Evolutionary conservation across 2,329 filamentous ascomycete species (phyloP).

Genomic region (Bipolaris gigantea): DNA sequence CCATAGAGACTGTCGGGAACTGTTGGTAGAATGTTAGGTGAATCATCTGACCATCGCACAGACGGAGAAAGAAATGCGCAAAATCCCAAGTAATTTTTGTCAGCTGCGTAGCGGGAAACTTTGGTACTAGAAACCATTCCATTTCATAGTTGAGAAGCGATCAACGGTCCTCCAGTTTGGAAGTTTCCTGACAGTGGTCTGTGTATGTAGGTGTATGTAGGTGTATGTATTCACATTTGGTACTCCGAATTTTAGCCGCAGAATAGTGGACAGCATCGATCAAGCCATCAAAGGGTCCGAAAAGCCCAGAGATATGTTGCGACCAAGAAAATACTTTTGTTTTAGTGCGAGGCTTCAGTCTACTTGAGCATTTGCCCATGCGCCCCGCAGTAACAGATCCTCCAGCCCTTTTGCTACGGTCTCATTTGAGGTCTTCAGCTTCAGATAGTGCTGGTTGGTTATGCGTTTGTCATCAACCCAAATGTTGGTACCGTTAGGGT

Average conservation of each 20-base stretch:
- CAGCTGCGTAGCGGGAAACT: neutral
- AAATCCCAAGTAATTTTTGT: neutral
- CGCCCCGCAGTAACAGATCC: neutral
- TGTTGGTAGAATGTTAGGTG: neutral
- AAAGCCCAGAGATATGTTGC: neutral
- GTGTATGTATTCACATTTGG: too few relatives aligned
- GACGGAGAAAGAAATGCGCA: neutral
- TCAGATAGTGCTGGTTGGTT: constrained; percentile 45
- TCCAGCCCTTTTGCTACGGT: constrained; percentile 5
- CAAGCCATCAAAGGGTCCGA: neutral
- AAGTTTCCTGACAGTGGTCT: too few relatives aligned
- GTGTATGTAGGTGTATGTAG: too few relatives aligned
- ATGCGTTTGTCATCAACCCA: constrained; percentile 47
- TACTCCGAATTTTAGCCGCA: neutral
- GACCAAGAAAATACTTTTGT: neutral
- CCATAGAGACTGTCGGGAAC: neutral
- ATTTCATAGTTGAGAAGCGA: too few relatives aligned
- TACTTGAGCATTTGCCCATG: constrained; percentile 3
- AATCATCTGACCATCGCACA: neutral
- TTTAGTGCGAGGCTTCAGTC: constrained; percentile 4
- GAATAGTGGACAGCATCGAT: neutral
- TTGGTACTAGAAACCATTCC: too few relatives aligned
- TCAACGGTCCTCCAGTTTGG: too few relatives aligned
- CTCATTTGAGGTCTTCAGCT: neutral
- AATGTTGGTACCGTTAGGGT: constrained; percentile 47